phyloP scores from a whole-genome alignment of 2,329 filamentous ascomycete species.

The Podosphaera fusca region DNA sequence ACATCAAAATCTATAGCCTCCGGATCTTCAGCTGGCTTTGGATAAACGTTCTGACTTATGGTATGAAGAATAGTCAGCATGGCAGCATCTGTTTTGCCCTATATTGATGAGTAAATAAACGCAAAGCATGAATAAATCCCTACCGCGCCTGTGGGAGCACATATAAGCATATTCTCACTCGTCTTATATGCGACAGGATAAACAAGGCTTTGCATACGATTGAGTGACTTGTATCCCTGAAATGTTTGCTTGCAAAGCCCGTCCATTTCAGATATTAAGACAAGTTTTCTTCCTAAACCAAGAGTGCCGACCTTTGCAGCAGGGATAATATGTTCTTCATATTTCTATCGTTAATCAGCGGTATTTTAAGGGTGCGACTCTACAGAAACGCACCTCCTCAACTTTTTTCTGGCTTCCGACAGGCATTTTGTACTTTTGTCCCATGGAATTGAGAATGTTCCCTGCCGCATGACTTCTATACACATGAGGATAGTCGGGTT shows the following conservation, averaged over 20 bases:
- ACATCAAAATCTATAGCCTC: constrained; percentile 59
- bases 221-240: constrained; percentile 76
- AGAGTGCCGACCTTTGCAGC: constrained; percentile 58
- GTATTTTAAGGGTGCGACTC: background rate
- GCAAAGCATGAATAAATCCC: constrained; percentile 15
- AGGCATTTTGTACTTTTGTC: constrained; percentile 65
- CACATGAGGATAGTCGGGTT: constrained; percentile 74
- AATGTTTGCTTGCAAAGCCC: constrained; percentile 80
- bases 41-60: constrained; percentile 62
- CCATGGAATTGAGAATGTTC: constrained; percentile 59
- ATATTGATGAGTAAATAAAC: background rate
- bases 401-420: constrained; percentile 49
- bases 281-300: constrained; percentile 46
- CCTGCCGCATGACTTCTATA: constrained; percentile 68
- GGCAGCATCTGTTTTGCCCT: constrained; percentile 89
- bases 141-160: constrained; percentile 79
- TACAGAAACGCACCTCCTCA: constrained; percentile 19
- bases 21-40: constrained; percentile 54
- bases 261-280: constrained; percentile 65
- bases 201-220: constrained; percentile 94
- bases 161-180: constrained; percentile 96
- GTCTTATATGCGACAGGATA: constrained; percentile 90
- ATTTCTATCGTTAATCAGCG: constrained; percentile 32
- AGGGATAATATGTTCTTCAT: constrained; percentile 76
- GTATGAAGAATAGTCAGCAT: constrained; percentile 91